Evolutionary conservation across 345 rosid genomes (phyloP), one percentile per base, ranked within the genome.

Genomic region (Pelargonium nanum): DNA sequence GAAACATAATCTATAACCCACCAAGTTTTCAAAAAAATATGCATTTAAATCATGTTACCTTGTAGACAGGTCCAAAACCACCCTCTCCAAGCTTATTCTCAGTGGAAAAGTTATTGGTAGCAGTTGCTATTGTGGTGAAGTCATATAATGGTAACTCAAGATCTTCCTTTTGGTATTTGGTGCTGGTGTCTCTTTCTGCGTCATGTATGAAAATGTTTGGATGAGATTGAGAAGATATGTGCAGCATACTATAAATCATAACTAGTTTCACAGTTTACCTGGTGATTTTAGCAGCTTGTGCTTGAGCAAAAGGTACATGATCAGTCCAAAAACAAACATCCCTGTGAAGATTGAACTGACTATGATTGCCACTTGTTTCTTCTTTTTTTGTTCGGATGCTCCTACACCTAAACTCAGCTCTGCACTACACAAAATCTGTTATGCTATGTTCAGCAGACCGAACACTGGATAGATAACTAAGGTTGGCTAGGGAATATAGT

Each of bases 21-120:
- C 15, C 9, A 34, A 2, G 13, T 40, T 0, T 6, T 0, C 28
- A 64, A 30, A 24, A 6, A 40, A n/a, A n/a, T n/a, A 2, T 40
- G 48, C 9, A 22, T 40, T 24, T 20, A 57, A 2, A 26, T 10
- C 30, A 9, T 16, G 6, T 12, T 56, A 72, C 72, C 74, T 56
- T 66, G 54, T 66, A 70, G 10, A 69, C 71, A 20, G 73, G 71
- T 55, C 77, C 71, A 48, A 59, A 65, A 0, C 74, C 73, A 22
- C 75, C 72, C 56, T 75, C 72, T 26, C 74, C 72, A 56, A 70
- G 57, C 67, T 60, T 60, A 55, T 63, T 70, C 26, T 17, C 28
- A 1, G 1, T 9, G 0, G 65, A 56, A 25, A 63, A 70, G 40
- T 50, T 45, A 19, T 53, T n/a, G 0, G 72, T 59, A 21, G 75